phyloP scores from a whole-genome alignment of 1,139 yeast species.

The Geotrichum carabidarum region DNA sequence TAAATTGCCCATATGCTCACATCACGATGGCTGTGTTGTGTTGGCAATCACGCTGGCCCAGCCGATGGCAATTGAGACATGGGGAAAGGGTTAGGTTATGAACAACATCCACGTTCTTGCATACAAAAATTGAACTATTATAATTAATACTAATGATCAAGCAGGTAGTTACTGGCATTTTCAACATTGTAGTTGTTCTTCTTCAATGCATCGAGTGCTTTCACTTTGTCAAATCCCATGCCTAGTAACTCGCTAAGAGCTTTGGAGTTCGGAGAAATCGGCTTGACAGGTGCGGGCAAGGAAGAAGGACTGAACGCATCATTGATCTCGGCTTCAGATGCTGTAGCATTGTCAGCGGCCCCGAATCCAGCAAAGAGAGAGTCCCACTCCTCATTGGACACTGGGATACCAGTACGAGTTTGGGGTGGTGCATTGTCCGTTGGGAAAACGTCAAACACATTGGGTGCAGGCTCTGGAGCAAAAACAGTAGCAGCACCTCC shows the following conservation, averaged over 20 bases:
- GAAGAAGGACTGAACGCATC: constrained; percentile 26
- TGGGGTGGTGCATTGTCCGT: neutral
- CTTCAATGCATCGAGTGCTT: constrained; percentile 63
- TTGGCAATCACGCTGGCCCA: too few relatives aligned
- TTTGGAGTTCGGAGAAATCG: constrained; percentile 18
- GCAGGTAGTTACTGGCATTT: constrained; percentile 75
- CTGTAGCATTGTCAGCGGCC: constrained; percentile 11
- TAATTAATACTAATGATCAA: constrained; percentile 50
- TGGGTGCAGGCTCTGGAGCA: neutral
- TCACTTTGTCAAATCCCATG: constrained; percentile 76
- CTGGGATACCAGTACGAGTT: constrained; percentile 7
- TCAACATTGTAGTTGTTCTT: constrained; percentile 70
- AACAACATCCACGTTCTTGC: neutral
- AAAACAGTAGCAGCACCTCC: constrained; percentile 1
- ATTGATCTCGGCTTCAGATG: constrained; percentile 24
- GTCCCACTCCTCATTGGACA: constrained; percentile 76
- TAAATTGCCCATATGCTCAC: too few relatives aligned
- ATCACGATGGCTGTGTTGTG: too few relatives aligned
- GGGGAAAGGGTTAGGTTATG: constrained; percentile 1
- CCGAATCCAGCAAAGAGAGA: constrained; percentile 79
- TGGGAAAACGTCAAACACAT: constrained; percentile 9
- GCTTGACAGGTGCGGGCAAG: constrained; percentile 7
- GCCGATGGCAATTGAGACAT: neutral
- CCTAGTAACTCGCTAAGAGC: constrained; percentile 67
- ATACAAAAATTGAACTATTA: neutral